These are phyloP conservation scores for Cordyceps pruinosa DNA, from an alignment of 2,329 filamentous ascomycete genomes.

Conservation along the genomic window DNA sequence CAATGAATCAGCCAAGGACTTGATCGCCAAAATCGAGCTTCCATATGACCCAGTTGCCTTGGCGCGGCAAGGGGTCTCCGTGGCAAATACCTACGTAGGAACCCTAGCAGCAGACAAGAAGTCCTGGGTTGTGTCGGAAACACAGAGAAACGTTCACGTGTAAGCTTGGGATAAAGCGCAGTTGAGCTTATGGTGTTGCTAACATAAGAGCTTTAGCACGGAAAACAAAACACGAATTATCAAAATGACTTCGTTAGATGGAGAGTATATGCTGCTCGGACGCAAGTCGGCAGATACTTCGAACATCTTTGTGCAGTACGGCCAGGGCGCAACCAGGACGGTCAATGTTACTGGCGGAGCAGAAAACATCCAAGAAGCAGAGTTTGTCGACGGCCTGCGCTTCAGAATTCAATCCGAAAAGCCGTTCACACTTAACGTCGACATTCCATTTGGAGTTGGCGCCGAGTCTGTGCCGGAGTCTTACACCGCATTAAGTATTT, in stretches of 20 bases:
- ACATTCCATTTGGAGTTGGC: neutral
- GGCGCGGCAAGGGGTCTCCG: neutral
- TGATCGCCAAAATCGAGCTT: constrained; percentile 28
- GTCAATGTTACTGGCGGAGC: constrained; percentile 22
- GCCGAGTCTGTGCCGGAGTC: neutral
- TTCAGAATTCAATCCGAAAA: constrained; percentile 12
- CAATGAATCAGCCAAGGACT: constrained; percentile 25
- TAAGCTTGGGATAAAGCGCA: neutral
- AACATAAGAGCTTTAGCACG: constrained; percentile 5
- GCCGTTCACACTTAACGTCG: constrained; percentile 5
- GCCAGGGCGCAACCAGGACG: constrained; percentile 24
- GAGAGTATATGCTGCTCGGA: constrained; percentile 26
- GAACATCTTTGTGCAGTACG: constrained; percentile 29
- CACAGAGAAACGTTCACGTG: constrained; percentile 22
- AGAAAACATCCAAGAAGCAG: constrained; percentile 18
- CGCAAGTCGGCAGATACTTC: constrained; percentile 20
- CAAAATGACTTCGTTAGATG: constrained; percentile 25
- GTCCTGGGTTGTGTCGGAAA: constrained; percentile 16
- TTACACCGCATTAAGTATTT: neutral
- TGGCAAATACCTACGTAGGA: constrained; percentile 11
- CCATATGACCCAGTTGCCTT: constrained; percentile 20
- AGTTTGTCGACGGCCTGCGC: constrained; percentile 24
- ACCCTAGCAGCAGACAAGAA: constrained; percentile 3
- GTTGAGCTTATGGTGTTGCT: too few relatives aligned
- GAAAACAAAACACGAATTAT: constrained; percentile 26